Evolutionary conservation across 129 eudicot genomes (phyloP).

Genomic region (Erigeron canadensis): DNA sequence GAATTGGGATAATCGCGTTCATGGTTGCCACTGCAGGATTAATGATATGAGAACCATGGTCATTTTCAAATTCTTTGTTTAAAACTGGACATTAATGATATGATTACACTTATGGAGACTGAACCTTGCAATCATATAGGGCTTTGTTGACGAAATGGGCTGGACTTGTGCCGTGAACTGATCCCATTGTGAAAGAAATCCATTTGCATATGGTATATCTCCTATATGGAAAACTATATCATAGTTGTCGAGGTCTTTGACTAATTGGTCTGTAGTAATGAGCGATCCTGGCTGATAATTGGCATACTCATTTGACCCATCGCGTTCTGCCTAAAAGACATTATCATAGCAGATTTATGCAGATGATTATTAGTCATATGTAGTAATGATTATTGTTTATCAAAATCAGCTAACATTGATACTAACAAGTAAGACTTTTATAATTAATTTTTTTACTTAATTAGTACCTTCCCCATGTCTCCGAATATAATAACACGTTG

Average conservation of each 20-base stretch:
- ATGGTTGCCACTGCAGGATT: slow-evolving; percentile 55
- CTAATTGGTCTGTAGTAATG: slow-evolving; percentile 40
- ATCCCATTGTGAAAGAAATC: slow-evolving; percentile 56
- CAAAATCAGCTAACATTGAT: not conserved
- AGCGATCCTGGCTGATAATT: slow-evolving; percentile 49
- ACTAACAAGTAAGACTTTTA: not conserved
- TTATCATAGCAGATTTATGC: not conserved
- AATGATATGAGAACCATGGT: too few relatives aligned
- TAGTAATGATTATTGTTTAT: not conserved
- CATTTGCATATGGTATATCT: slow-evolving; percentile 50
- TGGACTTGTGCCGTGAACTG: slow-evolving; percentile 50
- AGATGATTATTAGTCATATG: not conserved
- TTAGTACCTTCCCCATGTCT: slow-evolving; percentile 64
- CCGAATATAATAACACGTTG: slow-evolving; percentile 62
- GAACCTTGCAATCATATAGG: slow-evolving; percentile 53
- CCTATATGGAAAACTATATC: slow-evolving; percentile 57
- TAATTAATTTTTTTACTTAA: not conserved
- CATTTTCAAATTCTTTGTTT: not conserved
- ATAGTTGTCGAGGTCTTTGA: slow-evolving; percentile 34
- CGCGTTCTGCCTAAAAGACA: slow-evolving; percentile 46
- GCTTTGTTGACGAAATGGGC: slow-evolving; percentile 50
- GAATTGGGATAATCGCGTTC: slow-evolving; percentile 61
- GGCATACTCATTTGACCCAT: slow-evolving; percentile 53
- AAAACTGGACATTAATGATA: not conserved
- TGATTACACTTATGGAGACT: not conserved